phyloP scores from a whole-genome alignment of 2,329 filamentous ascomycete species.

The Aspergillus ustus region DNA sequence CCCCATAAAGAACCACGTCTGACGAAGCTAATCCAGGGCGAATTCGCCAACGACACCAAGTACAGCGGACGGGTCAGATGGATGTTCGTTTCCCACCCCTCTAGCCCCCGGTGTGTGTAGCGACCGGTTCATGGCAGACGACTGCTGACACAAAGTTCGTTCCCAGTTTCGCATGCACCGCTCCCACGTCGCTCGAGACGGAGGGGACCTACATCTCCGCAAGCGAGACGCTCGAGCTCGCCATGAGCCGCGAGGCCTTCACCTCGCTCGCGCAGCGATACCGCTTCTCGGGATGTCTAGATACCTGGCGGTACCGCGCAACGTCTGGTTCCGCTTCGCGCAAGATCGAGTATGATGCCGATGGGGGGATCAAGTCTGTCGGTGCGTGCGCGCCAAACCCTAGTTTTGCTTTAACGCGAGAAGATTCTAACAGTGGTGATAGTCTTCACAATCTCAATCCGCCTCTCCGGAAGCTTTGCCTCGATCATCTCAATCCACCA shows the following conservation, averaged over 20 bases:
- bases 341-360: neutral
- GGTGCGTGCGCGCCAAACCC: no score
- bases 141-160: neutral
- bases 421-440: no score
- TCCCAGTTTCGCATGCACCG: slow-evolving; percentile 4
- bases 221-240: slow-evolving; percentile 1
- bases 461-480: slow-evolving; percentile 11
- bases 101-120: no score
- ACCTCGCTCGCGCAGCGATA: neutral
- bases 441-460: slow-evolving; percentile 8
- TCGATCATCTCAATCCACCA: slow-evolving; percentile 11
- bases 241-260: slow-evolving; percentile 2
- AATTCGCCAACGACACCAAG: neutral
- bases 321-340: neutral
- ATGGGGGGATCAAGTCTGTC: neutral
- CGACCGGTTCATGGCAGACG: neutral
- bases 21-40: neutral
- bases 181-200: neutral
- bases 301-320: slow-evolving; percentile 8
- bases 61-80: neutral
- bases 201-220: neutral
- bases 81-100: neutral
- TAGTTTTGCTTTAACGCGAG: no score
- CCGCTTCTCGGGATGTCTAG: neutral
- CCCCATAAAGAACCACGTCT: no score